phyloP scores from a whole-genome alignment of 345 rosid species.

The Triadica sebifera region DNA sequence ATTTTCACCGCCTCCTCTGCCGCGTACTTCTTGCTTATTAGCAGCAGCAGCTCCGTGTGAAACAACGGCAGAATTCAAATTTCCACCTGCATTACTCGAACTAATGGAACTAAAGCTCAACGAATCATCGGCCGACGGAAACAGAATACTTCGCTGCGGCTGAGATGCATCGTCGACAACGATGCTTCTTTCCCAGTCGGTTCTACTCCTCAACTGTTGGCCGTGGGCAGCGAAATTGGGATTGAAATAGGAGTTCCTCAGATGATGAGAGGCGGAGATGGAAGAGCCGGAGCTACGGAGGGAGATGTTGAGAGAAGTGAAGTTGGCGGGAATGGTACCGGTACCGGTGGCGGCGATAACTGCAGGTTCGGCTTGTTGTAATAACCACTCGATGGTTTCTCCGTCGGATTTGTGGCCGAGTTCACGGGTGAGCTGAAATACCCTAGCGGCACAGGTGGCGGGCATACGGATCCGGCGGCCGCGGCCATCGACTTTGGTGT shows the following conservation, averaged over 20 bases:
- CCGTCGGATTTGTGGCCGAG: conserved; percentile 92
- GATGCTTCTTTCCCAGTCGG: conserved; percentile 7
- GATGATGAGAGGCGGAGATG: conserved; percentile 63
- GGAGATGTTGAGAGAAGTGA: conserved; percentile 85
- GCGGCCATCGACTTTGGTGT: conserved; percentile 95
- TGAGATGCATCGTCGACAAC: conserved; percentile 22
- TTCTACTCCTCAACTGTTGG: conserved; percentile 27
- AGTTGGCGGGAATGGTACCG: conserved; percentile 89
- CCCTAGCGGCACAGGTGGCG: conserved; percentile 86
- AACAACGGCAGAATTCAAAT: background rate
- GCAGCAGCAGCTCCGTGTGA: too few relatives aligned
- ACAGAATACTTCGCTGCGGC: conserved; percentile 28
- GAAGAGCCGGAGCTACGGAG: conserved; percentile 75
- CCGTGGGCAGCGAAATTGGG: conserved; percentile 29
- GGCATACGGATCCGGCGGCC: conserved; percentile 99
- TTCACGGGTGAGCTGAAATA: conserved; percentile 85
- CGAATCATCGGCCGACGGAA: conserved; percentile 29
- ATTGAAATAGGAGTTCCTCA: conserved; percentile 47
- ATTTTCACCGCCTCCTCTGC: too few relatives aligned
- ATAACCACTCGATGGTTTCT: conserved; percentile 84
- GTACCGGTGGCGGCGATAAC: conserved; percentile 94
- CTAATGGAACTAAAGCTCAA: conserved; percentile 17
- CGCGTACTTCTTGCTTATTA: too few relatives aligned
- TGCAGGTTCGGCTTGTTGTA: conserved; percentile 89
- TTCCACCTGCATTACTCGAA: background rate